A percentile compares a stretch with the other conserved stretches of the same genome.
These are phyloP conservation scores for Chiua virens DNA, from an alignment of 768 basidiomycete genomes.

Conservation along the genomic window DNA sequence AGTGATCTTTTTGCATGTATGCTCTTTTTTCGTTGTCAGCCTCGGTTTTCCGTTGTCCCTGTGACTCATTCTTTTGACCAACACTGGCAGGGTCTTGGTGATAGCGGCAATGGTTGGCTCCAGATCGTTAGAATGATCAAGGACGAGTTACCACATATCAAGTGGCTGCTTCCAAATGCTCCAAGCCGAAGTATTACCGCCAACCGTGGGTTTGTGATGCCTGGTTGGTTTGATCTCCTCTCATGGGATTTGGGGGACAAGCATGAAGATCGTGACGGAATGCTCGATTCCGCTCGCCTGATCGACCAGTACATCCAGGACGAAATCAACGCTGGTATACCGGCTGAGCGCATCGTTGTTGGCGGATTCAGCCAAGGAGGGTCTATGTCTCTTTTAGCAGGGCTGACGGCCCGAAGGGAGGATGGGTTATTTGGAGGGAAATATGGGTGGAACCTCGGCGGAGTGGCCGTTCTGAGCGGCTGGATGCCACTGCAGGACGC, in stretches of 20 bases:
- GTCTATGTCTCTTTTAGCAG: slow-evolving; percentile 75
- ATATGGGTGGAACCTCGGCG: slow-evolving; percentile 62
- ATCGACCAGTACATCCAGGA: slow-evolving; percentile 70
- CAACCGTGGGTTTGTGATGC: slow-evolving; percentile 69
- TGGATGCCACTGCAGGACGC: slow-evolving; percentile 72
- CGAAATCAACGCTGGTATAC: slow-evolving; percentile 73
- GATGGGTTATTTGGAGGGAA: slow-evolving; percentile 30
- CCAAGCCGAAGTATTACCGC: slow-evolving; percentile 60
- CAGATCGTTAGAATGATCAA: slow-evolving; percentile 72
- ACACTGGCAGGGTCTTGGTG: slow-evolving; percentile 63
- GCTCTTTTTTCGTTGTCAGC: slow-evolving; percentile 22
- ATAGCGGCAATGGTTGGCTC: slow-evolving; percentile 73
- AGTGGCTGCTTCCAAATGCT: slow-evolving; percentile 67
- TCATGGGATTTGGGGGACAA: slow-evolving; percentile 55
- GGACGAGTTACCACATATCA: slow-evolving; percentile 64
- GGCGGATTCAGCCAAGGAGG: slow-evolving; percentile 91
- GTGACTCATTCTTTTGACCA: slow-evolving; percentile 2
- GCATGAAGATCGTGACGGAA: slow-evolving; percentile 59
- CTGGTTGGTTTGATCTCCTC: slow-evolving; percentile 82
- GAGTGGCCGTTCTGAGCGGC: slow-evolving; percentile 71
- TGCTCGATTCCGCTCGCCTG: slow-evolving; percentile 60
- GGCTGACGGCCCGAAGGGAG: slow-evolving; percentile 40
- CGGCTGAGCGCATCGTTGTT: slow-evolving; percentile 70
- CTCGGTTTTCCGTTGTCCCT: slow-evolving; percentile 1
- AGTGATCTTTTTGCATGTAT: slow-evolving; percentile 86